Base-by-base conservation (phyloP, 2,329 filamentous ascomycete genomes). In the Pestalotiopsis sp. region DNA sequence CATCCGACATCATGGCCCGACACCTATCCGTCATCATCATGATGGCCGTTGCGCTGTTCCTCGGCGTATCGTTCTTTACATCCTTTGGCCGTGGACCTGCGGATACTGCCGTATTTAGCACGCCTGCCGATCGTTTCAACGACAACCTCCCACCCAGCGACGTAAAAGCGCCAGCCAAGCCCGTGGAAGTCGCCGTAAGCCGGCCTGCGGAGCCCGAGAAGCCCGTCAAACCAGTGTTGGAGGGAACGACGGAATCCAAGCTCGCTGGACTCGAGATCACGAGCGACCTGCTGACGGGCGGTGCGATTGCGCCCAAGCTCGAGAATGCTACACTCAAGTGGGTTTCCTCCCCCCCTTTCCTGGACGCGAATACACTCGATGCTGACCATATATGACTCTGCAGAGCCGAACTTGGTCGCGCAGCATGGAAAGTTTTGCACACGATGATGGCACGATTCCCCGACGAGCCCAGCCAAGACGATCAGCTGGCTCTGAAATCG, bases 281-380 rank as follows among this genome's bases (percentile, higher is more conserved):
- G 1, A 78, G 81, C 30, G 79, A 79, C 57, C 79, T 91, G 20
- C 82, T 94, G 24, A 84, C 85, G 20, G 92, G 92, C 67, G 88
- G 88, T 66, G 90, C 89, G 3, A 95, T 94, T 74, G 92, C 92
- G 64, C 91, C 92, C 1, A 94, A 93, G 80, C 83, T 96, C 65
- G 93, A 92, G 75, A 96, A 96, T 80, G 92, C 91, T 69, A 96
- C 93, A 6, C 83, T 89, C 66, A 96, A 95, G 90, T 91, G 82
- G 63, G 84, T 75, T 44, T 55, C 13, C 9, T 26, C 1, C 6
- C 7, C 7, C 13, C 22, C 20, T 24, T 55, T n/a, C 10, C 13
- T 24, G 14, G 40, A 22, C 48, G 14, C 26, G 30, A 56, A 4
- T 65, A 38, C 24, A 22, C 11, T 2, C 10, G 17, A 24, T 17